A percentile compares a stretch with the other conserved stretches of the same genome.
Evolutionary conservation across 2,329 filamentous ascomycete genomes (phyloP).

Genomic region (Xylaria sp.): DNA sequence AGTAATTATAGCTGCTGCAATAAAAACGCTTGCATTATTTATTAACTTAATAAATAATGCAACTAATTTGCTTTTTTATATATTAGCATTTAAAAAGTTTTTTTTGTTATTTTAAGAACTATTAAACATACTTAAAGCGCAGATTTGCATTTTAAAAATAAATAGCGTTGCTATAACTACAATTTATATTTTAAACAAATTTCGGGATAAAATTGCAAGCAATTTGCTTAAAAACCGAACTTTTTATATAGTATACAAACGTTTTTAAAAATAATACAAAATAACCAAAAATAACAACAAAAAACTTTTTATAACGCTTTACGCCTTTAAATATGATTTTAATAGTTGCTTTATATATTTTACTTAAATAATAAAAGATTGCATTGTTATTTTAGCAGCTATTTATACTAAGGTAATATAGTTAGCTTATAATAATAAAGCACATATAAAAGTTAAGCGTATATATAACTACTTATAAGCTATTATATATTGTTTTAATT

Average conservation of each 20-base stretch:
- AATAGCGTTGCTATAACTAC: neutral
- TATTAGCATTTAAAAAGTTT: too few relatives aligned
- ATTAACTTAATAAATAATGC: neutral
- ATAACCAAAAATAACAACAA: neutral
- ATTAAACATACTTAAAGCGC: too few relatives aligned
- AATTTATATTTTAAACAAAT: slow-evolving; percentile 1
- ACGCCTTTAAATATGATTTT: neutral
- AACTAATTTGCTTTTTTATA: too few relatives aligned
- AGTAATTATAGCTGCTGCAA: too few relatives aligned
- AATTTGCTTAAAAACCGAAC: neutral
- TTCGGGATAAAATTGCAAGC: neutral
- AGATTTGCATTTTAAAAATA: slow-evolving; percentile 4
- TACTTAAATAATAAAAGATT: neutral
- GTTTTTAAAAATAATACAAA: slow-evolving; percentile 1
- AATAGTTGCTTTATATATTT: slow-evolving; percentile 1
- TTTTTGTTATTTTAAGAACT: slow-evolving; percentile 1
- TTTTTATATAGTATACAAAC: slow-evolving; percentile 6
- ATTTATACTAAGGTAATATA: neutral
- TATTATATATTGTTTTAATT: neutral
- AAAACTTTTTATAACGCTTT: neutral
- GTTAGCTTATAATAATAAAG: too few relatives aligned
- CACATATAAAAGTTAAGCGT: neutral
- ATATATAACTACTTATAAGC: slow-evolving; percentile 3
- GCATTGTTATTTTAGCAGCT: neutral
- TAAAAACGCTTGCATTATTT: too few relatives aligned